These are phyloP conservation scores for Phytophthora rubi DNA, from an alignment of 352 stramenopile species.

Conservation along the genomic window DNA sequence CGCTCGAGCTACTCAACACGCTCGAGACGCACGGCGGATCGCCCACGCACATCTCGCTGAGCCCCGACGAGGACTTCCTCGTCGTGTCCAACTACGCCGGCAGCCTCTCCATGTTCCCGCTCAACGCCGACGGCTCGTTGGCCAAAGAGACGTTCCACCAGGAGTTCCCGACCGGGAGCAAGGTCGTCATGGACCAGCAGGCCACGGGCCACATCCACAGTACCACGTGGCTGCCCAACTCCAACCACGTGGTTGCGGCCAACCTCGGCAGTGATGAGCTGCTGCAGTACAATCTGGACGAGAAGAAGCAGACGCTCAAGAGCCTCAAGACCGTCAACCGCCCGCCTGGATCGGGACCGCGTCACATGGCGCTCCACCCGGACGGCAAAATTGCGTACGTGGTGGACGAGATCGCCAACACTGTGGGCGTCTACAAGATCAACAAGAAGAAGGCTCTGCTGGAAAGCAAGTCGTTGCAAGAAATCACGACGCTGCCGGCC, in stretches of 20 bases:
- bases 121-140: conserved; percentile 57
- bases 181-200: conserved; percentile 45
- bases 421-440: conserved; percentile 57
- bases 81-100: conserved; percentile 72
- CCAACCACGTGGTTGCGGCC: conserved; percentile 48
- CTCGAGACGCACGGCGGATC: conserved; percentile 53
- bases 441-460: conserved; percentile 37
- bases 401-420: conserved; percentile 68
- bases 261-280: conserved; percentile 75
- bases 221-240: conserved; percentile 61
- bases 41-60: conserved; percentile 59
- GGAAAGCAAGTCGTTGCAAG: conserved; percentile 38
- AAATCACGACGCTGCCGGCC: conserved; percentile 60
- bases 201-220: conserved; percentile 68
- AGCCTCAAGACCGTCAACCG: conserved; percentile 30
- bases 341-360: conserved; percentile 53
- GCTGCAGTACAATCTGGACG: conserved; percentile 54
- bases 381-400: conserved; percentile 60
- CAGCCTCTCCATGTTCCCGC: conserved; percentile 62
- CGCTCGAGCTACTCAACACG: conserved; percentile 57
- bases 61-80: conserved; percentile 56
- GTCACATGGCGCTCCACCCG: conserved; percentile 69
- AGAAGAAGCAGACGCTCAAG: conserved; percentile 43
- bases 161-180: conserved; percentile 47
- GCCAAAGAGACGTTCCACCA: conserved; percentile 40